phyloP scores from a whole-genome alignment of 768 basidiomycete species.

The Clitopilus passeckerianus region DNA sequence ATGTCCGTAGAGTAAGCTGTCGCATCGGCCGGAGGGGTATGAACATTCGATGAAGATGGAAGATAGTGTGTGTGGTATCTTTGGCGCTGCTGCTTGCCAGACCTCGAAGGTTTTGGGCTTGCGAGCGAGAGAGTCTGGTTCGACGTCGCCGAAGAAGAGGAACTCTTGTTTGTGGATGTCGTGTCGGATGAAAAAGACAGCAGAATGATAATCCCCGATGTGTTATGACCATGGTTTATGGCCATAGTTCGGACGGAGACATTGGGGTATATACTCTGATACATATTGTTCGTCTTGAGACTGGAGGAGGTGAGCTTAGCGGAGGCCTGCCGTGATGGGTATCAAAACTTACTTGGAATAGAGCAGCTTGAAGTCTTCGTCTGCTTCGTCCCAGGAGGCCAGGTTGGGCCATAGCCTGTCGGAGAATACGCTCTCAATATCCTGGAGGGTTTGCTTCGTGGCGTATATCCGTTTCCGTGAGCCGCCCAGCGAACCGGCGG shows the following conservation, averaged over 20 bases:
- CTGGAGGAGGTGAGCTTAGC: constrained; percentile 22
- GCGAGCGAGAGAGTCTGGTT: constrained; percentile 69
- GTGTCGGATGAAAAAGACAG: constrained; percentile 83
- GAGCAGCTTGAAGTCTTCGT: constrained; percentile 54
- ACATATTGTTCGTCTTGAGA: constrained; percentile 46
- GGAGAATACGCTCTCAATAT: constrained; percentile 69
- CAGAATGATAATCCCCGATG: constrained; percentile 60
- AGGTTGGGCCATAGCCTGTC: constrained; percentile 85
- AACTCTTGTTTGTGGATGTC: constrained; percentile 62
- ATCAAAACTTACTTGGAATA: constrained; percentile 52
- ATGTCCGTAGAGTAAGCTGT: constrained; percentile 77
- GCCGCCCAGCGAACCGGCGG: constrained; percentile 72
- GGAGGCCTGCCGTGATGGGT: not conserved
- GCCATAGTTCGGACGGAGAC: constrained; percentile 65
- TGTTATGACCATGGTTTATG: constrained; percentile 66
- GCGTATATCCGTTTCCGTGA: constrained; percentile 61
- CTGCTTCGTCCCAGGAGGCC: constrained; percentile 65
- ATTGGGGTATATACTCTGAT: constrained; percentile 45
- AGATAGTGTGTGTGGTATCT: constrained; percentile 62
- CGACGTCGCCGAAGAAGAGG: constrained; percentile 93
- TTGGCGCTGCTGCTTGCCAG: constrained; percentile 79
- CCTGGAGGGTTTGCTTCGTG: constrained; percentile 53
- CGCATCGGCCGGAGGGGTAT: constrained; percentile 67
- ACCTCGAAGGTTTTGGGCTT: constrained; percentile 61
- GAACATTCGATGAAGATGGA: constrained; percentile 97